These are phyloP conservation scores for Penicillium thymicola DNA, from an alignment of 2,329 filamentous ascomycete species.

Conservation along the genomic window DNA sequence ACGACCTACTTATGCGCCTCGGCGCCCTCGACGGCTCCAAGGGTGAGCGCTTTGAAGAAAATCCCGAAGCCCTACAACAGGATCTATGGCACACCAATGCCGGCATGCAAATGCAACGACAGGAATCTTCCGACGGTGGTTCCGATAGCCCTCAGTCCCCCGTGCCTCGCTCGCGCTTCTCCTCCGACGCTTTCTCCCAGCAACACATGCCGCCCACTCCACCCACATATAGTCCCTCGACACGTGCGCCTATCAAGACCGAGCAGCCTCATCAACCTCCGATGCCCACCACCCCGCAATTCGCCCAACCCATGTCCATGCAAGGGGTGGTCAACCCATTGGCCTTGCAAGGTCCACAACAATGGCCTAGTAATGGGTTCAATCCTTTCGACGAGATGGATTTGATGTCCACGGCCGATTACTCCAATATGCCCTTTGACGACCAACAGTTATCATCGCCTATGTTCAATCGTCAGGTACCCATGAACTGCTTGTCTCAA, in stretches of 20 bases:
- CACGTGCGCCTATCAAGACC: constrained; percentile 26
- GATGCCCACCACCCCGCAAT: constrained; percentile 24
- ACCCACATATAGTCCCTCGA: constrained; percentile 39
- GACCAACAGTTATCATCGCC: constrained; percentile 32
- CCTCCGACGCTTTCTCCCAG: constrained; percentile 30
- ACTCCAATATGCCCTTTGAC: constrained; percentile 32
- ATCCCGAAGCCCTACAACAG: constrained; percentile 54
- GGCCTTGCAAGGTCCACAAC: constrained; percentile 32
- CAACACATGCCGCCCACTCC: constrained; percentile 40
- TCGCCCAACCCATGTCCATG: constrained; percentile 27
- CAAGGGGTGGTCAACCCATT: constrained; percentile 38
- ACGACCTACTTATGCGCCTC: constrained; percentile 60
- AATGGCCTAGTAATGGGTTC: constrained; percentile 28
- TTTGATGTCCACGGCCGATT: constrained; percentile 31
- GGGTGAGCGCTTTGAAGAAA: constrained; percentile 59
- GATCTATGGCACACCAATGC: constrained; percentile 53
- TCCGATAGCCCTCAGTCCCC: constrained; percentile 55
- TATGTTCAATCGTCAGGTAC: constrained; percentile 36
- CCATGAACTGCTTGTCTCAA: constrained; percentile 34
- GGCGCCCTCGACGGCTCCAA: constrained; percentile 54
- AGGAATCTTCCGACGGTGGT: constrained; percentile 56
- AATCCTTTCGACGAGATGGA: constrained; percentile 35
- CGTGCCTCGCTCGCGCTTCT: constrained; percentile 26
- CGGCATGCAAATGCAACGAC: constrained; percentile 52
- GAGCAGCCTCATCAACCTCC: constrained; percentile 19